phyloP scores from a whole-genome alignment of 2,329 filamentous ascomycete genomes.

The Stromatinia cepivora region DNA sequence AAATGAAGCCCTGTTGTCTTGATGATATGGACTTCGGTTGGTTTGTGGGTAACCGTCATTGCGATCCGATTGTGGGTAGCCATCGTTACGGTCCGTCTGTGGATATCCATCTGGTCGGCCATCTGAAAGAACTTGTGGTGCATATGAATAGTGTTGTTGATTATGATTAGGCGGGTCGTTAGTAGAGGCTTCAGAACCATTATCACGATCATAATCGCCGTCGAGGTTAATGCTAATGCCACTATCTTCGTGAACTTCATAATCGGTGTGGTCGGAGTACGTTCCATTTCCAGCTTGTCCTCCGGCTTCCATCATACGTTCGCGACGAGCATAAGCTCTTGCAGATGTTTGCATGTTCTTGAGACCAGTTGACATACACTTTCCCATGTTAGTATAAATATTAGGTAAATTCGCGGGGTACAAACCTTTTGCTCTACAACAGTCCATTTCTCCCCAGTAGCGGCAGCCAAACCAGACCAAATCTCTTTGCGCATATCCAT shows the following conservation, averaged over 20 bases:
- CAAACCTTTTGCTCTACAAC: constrained; percentile 63
- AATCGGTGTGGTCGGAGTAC: constrained; percentile 17
- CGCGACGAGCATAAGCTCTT: constrained; percentile 65
- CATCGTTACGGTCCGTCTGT: constrained; percentile 19
- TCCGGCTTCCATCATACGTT: constrained; percentile 47
- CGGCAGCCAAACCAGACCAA: constrained; percentile 72
- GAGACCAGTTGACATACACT: constrained; percentile 83
- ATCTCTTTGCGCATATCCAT: constrained; percentile 78
- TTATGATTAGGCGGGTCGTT: constrained; percentile 17
- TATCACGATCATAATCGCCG: constrained; percentile 36
- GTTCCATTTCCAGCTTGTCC: constrained; percentile 12
- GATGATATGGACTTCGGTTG: constrained; percentile 6
- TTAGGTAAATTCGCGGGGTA: constrained; percentile 5
- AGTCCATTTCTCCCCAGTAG: constrained; percentile 80
- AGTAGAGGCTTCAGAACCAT: constrained; percentile 24
- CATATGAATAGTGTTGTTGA: constrained; percentile 23
- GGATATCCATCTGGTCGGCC: constrained; percentile 21
- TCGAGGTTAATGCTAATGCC: constrained; percentile 66
- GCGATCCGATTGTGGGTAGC: constrained; percentile 14
- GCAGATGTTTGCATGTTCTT: constrained; percentile 75
- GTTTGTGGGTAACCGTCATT: constrained; percentile 14
- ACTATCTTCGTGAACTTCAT: constrained; percentile 55
- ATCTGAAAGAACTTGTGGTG: constrained; percentile 19
- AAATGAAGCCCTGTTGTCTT: constrained; percentile 6
- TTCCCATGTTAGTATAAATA: constrained; percentile 25